phyloP scores from a whole-genome alignment of 1,284 basidiomycete species.

The Puccinia polysora region DNA sequence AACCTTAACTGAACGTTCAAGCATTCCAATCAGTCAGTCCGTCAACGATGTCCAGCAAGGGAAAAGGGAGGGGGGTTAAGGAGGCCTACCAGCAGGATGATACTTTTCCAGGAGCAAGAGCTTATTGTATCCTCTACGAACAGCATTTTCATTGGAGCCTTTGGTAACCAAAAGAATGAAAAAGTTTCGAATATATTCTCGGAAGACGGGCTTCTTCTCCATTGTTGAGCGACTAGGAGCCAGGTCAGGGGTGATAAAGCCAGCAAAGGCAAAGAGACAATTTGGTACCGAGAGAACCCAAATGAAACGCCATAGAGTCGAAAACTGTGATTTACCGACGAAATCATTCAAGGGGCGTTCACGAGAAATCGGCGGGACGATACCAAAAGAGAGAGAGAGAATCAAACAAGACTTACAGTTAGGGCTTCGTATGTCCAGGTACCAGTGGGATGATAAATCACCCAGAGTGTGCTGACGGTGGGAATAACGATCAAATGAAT shows the following conservation, averaged over 20 bases:
- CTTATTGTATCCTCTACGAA: conserved; percentile 54
- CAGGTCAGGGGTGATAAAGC: conserved; percentile 52
- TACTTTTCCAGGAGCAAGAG: conserved; percentile 55
- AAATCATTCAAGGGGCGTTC: neutral
- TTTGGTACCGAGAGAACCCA: conserved; percentile 54
- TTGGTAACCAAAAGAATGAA: conserved; percentile 55
- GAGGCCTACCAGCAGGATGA: conserved; percentile 51
- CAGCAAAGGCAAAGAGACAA: conserved; percentile 54
- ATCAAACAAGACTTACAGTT: conserved; percentile 19
- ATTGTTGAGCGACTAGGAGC: conserved; percentile 52
- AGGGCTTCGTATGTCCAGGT: conserved; percentile 43
- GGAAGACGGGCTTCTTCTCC: conserved; percentile 53
- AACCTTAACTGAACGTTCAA: conserved; percentile 49
- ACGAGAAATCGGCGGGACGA: neutral
- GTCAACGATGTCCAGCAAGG: neutral
- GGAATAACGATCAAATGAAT: conserved; percentile 53
- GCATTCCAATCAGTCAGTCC: neutral
- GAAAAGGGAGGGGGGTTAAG: too few species aligned
- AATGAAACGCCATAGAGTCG: conserved; percentile 54
- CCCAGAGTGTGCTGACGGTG: conserved; percentile 53
- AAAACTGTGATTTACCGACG: conserved; percentile 48
- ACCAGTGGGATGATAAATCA: conserved; percentile 52
- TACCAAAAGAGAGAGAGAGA: too few species aligned
- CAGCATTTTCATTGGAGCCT: conserved; percentile 54
- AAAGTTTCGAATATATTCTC: conserved; percentile 55